phyloP scores from a whole-genome alignment of 768 basidiomycete genomes.

The Lactarius psammicola region DNA sequence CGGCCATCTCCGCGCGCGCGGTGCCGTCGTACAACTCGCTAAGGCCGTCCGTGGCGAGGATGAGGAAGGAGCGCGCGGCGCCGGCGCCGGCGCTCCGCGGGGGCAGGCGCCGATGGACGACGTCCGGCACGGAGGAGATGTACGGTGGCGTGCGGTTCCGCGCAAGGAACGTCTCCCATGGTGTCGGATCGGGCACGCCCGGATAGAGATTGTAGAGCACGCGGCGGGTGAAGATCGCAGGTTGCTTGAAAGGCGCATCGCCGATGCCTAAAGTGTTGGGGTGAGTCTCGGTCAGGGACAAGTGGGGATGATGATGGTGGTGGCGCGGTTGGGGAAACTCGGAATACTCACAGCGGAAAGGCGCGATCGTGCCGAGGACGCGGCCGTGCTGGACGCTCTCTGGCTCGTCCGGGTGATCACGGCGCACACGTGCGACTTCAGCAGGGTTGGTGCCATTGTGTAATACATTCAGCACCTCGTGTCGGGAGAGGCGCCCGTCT shows the following conservation, averaged over 20 bases:
- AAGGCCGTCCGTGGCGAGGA: constrained; percentile 49
- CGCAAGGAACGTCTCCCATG: constrained; percentile 32
- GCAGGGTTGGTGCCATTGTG: constrained; percentile 71
- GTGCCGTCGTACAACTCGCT: constrained; percentile 41
- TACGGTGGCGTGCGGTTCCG: constrained; percentile 50
- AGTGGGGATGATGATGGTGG: neutral
- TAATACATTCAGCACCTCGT: constrained; percentile 57
- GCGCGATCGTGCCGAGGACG: constrained; percentile 76
- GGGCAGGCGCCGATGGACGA: constrained; percentile 37
- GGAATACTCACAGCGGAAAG: constrained; percentile 62
- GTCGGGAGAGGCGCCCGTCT: constrained; percentile 49
- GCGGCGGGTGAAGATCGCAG: constrained; percentile 35
- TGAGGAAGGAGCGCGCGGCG: constrained; percentile 34
- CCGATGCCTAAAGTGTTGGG: constrained; percentile 35
- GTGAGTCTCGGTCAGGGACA: neutral
- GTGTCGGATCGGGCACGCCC: constrained; percentile 35
- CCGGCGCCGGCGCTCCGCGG: constrained; percentile 3
- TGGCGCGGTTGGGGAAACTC: neutral
- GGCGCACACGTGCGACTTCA: constrained; percentile 62
- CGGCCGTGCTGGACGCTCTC: constrained; percentile 66
- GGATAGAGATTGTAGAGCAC: constrained; percentile 40
- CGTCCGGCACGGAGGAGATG: constrained; percentile 43
- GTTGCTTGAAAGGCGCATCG: constrained; percentile 41
- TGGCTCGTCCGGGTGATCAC: constrained; percentile 66
- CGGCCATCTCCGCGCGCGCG: constrained; percentile 35